Percentiles rank a stretch among this genome's conserved stretches.
Evolutionary conservation across 805 yeast genomes (phyloP).

Genomic region (Lipomyces yamanashiensis): DNA sequence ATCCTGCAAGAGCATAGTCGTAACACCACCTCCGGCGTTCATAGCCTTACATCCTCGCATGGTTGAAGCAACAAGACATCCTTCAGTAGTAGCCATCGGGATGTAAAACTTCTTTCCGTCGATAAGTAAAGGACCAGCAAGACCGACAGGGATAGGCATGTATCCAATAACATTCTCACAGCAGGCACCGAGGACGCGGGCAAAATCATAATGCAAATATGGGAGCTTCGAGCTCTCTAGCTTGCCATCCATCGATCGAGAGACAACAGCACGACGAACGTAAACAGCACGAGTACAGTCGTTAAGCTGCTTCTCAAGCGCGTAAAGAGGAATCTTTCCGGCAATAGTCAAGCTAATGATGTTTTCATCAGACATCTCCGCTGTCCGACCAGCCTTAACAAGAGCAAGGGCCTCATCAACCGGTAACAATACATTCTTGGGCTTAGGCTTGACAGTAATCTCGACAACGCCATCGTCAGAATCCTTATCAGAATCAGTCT

Average conservation of each 20-base stretch:
- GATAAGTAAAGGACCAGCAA: slow-evolving; percentile 93
- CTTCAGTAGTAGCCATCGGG: slow-evolving; percentile 99
- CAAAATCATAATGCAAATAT: slow-evolving; percentile 82
- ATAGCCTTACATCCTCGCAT: slow-evolving; percentile 99
- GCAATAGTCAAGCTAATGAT: slow-evolving; percentile 68
- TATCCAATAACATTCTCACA: slow-evolving; percentile 98
- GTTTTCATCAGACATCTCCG: slow-evolving; percentile 71
- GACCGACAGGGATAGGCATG: slow-evolving; percentile 95
- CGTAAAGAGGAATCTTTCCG: slow-evolving; percentile 88
- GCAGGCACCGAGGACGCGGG: slow-evolving; percentile 97
- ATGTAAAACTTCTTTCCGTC: slow-evolving; percentile 88
- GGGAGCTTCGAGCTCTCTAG: slow-evolving; percentile 76
- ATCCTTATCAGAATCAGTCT: slow-evolving; percentile 43
- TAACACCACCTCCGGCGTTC: slow-evolving; percentile 95
- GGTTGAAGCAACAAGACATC: slow-evolving; percentile 96
- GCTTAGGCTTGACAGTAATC: slow-evolving; percentile 29
- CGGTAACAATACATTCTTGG: slow-evolving; percentile 38
- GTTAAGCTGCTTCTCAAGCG: slow-evolving; percentile 87
- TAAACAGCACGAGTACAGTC: slow-evolving; percentile 92
- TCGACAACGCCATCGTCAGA: slow-evolving; percentile 44
- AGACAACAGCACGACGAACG: slow-evolving; percentile 91
- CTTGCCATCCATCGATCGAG: slow-evolving; percentile 77
- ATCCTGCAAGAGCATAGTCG: slow-evolving; percentile 88
- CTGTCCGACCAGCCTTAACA: slow-evolving; percentile 73
- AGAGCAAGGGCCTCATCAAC: slow-evolving; percentile 66